phyloP scores from a whole-genome alignment of 495 filamentous ascomycete species.

The Hypomontagnella monticulosa region DNA sequence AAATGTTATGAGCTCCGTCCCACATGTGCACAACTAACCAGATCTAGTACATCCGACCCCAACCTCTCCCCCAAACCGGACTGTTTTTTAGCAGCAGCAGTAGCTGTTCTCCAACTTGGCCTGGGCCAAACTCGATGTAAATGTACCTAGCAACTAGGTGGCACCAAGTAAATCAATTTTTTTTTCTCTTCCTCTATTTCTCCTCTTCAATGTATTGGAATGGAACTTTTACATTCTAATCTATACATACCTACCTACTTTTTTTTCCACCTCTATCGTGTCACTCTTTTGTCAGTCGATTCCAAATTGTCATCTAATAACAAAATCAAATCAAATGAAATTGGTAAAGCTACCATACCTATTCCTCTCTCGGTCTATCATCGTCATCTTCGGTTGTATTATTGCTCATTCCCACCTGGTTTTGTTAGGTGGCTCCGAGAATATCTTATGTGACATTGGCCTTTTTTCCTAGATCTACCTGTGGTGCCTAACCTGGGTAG shows the following conservation, averaged over 20 bases:
- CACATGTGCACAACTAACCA: constrained; percentile 23
- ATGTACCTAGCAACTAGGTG: constrained; percentile 9
- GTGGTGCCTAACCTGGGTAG: constrained; percentile 28
- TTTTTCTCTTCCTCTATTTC: constrained; percentile 13
- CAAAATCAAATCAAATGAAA: not conserved
- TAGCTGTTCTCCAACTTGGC: constrained; percentile 35
- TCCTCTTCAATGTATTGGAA: not conserved
- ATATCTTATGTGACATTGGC: constrained; percentile 28
- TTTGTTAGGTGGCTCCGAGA: constrained; percentile 23
- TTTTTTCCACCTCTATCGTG: too few relatives aligned
- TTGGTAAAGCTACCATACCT: constrained; percentile 19
- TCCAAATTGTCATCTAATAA: too few relatives aligned
- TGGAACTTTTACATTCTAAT: too few relatives aligned
- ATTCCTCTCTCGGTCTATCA: constrained; percentile 34
- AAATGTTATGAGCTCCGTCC: constrained; percentile 14
- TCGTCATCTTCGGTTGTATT: constrained; percentile 35
- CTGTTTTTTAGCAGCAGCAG: constrained; percentile 26
- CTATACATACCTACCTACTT: too few relatives aligned
- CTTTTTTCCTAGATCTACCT: constrained; percentile 5
- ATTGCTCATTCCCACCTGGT: constrained; percentile 10
- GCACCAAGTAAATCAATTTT: constrained; percentile 29
- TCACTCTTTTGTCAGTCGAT: too few relatives aligned
- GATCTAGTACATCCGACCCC: constrained; percentile 33
- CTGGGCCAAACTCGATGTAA: constrained; percentile 17
- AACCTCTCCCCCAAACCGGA: constrained; percentile 33